Evolutionary conservation across 768 basidiomycete species (phyloP).

Genomic region (Mycena olivaceomarginata): DNA sequence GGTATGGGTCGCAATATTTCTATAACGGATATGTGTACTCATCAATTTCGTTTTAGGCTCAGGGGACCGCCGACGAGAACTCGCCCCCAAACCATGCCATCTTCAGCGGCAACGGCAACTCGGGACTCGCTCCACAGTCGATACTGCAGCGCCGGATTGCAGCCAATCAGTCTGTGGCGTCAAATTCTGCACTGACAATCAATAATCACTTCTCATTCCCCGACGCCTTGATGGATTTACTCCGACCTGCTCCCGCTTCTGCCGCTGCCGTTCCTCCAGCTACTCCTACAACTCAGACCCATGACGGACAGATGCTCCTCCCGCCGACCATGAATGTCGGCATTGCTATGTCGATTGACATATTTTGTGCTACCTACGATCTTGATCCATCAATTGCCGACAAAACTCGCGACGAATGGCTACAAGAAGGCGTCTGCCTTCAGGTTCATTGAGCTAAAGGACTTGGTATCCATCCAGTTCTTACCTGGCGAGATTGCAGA

Average conservation of each 20-base stretch:
- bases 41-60: neutral
- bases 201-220: constrained; percentile 11
- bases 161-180: neutral
- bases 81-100: too few species aligned
- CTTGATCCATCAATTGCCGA: neutral
- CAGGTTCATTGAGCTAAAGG: neutral
- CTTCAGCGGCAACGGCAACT: neutral
- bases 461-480: neutral
- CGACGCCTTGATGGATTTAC: neutral
- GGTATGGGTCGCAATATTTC: neutral
- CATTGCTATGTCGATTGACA: neutral
- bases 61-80: neutral
- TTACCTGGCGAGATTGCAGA: constrained; percentile 28
- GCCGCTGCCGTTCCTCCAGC: neutral
- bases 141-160: constrained; percentile 27
- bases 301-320: neutral
- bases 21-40: neutral
- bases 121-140: neutral
- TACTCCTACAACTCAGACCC: too few species aligned
- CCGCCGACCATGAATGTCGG: neutral
- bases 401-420: neutral
- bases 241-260: neutral
- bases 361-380: neutral
- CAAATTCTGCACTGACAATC: neutral
- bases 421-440: constrained; percentile 1